Evolutionary conservation across 2,329 filamentous ascomycete genomes (phyloP), one percentile per base, ranked within the genome.

Genomic region (Claviceps arundinis): DNA sequence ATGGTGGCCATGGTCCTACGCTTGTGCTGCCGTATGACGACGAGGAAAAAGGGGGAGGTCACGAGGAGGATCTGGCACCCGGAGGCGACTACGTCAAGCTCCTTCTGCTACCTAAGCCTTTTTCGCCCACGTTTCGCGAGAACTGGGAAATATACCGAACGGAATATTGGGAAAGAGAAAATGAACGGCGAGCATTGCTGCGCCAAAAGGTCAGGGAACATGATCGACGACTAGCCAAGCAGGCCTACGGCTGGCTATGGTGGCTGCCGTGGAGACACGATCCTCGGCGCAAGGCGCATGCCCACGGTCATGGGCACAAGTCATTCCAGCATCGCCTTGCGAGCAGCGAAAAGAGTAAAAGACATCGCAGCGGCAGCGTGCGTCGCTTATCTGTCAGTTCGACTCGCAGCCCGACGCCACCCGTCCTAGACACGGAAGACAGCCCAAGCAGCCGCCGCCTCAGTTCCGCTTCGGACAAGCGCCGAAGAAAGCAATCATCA

Each of bases 101-200:
- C 1, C 73, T 97, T 17, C 75, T 98, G 7, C 78, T 96, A 11
- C 89, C 93, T 1, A 98, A 98, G 65, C 89, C 90, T 0, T 98
- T 98, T 63, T 94, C 88, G 5, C 85, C 93, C 0, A 89, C 88
- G 47, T 98, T 98, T 63, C 80, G 93, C 19, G 90, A 97, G 66
- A 95, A 95, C 58, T 98, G 93, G 93, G 93, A 98, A 63, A 76
- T 91, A 16, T 98, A 94, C 68, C 80, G 93, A 50, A 83, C 85
- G 37, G 90, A 96, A 55, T 98, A 96, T 69, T 98, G 93, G 93
- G 91, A 96, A 60, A 84, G 84, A 55, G 93, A 98, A 67, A 98
- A 98, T 63, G 89, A 95, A 66, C 83, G 91, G 2, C 82, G 93
- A 13, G 79, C 84, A 2, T 71, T 86, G 53, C 72, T 96, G 24